These are phyloP conservation scores for Pascua guehoae DNA, from an alignment of 1,284 basidiomycete species.

Conservation along the genomic window DNA sequence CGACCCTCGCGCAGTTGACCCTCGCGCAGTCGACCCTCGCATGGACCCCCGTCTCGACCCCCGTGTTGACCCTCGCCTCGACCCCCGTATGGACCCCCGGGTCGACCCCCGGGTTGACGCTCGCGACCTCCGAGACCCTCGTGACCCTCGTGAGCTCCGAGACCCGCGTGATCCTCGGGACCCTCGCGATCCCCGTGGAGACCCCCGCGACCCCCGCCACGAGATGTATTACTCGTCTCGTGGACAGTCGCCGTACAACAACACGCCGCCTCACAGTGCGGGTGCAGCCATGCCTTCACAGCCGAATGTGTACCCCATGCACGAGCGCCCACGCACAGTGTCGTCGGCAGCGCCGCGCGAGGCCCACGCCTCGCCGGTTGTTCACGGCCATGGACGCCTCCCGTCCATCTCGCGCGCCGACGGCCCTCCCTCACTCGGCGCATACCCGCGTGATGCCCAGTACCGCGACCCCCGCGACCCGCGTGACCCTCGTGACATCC, in stretches of 20 bases:
- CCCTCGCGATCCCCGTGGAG: slow-evolving; percentile 3
- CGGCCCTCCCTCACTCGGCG: slow-evolving; percentile 14
- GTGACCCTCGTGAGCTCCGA: slow-evolving; percentile 5
- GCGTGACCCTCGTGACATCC: neutral
- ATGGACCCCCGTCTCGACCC: neutral
- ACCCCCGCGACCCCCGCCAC: slow-evolving; percentile 1
- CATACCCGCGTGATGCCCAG: neutral
- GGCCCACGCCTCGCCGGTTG: slow-evolving; percentile 3
- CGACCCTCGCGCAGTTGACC: neutral
- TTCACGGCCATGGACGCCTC: slow-evolving; percentile 5
- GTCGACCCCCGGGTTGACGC: slow-evolving; percentile 1
- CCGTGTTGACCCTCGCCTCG: neutral
- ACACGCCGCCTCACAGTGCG: slow-evolving; percentile 11
- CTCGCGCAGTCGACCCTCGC: slow-evolving; percentile 1
- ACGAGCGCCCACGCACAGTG: neutral
- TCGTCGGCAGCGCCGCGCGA: slow-evolving; percentile 7
- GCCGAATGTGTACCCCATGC: neutral
- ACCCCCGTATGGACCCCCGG: neutral
- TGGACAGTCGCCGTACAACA: slow-evolving; percentile 3
- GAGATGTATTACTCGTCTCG: slow-evolving; percentile 1
- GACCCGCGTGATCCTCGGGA: slow-evolving; percentile 6
- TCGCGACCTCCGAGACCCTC: slow-evolving; percentile 10
- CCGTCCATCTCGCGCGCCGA: slow-evolving; percentile 16
- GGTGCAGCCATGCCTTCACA: slow-evolving; percentile 1
- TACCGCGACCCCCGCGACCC: slow-evolving; percentile 12